These are phyloP conservation scores for Rhododendron ovatum DNA, from an alignment of 148 eudicot genomes.

Conservation along the genomic window DNA sequence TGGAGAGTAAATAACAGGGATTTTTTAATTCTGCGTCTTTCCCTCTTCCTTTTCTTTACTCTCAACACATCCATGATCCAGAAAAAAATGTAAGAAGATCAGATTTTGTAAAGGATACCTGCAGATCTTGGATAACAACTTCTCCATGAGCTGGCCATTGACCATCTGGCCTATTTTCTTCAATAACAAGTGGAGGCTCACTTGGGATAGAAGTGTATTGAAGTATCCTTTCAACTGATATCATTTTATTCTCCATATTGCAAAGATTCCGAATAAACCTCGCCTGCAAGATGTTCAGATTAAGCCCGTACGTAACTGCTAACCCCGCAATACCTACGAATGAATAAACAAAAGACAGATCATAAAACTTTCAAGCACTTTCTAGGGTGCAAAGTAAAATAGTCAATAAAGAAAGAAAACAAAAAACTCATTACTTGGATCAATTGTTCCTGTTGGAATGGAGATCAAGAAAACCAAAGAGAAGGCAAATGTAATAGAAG, in stretches of 20 bases:
- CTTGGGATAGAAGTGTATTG: no score
- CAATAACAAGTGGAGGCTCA: no score
- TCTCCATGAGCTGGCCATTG: no score
- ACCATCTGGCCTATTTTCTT: no score
- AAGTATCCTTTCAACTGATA: no score
- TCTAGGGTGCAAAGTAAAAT: neutral
- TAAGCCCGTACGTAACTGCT: no score
- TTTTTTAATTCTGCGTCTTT: neutral
- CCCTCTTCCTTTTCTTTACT: no score
- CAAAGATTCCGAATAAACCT: no score
- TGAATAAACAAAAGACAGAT: neutral
- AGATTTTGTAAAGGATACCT: neutral
- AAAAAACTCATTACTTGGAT: conserved; percentile 33
- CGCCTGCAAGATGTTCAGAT: no score
- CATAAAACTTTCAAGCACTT: neutral
- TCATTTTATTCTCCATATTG: no score
- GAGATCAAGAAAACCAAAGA: conserved; percentile 52
- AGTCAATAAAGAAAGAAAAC: neutral
- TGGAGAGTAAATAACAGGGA: neutral
- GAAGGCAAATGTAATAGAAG: conserved; percentile 41
- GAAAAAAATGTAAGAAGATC: neutral
- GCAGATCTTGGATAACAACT: no score
- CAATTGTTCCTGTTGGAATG: conserved; percentile 38
- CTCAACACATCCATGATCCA: neutral
- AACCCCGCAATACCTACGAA: no score